A percentile compares a stretch with the other conserved stretches of the same genome.
Conservation (phyloP, 306 rosid species). For the Mucuna pruriens region DNA sequence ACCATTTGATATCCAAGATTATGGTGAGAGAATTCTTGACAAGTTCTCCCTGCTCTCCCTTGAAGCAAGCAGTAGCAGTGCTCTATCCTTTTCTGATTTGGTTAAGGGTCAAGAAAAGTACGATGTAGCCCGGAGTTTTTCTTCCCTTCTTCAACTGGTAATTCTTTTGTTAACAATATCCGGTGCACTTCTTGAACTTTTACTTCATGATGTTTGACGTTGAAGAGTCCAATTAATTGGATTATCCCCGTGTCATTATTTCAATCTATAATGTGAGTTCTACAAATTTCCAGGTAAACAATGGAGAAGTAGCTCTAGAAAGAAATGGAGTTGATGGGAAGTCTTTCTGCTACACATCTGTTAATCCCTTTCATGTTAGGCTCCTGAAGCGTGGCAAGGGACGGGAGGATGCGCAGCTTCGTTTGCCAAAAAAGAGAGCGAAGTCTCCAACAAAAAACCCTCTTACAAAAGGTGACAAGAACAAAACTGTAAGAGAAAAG, state of each 20-base stretch:
- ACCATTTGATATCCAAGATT: slow-evolving; percentile 82
- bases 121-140: slow-evolving; percentile 84
- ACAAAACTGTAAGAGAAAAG: slow-evolving; percentile 40
- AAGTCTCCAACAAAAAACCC: slow-evolving; percentile 61
- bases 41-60: slow-evolving; percentile 67
- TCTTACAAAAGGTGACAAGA: slow-evolving; percentile 38
- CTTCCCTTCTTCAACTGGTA: slow-evolving; percentile 96
- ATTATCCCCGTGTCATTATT: background rate
- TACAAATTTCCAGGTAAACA: slow-evolving; percentile 75
- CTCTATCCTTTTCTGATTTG: slow-evolving; percentile 67
- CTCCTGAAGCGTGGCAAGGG: slow-evolving; percentile 58
- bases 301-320: slow-evolving; percentile 72
- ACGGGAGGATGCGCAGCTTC: slow-evolving; percentile 35
- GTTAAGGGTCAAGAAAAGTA: slow-evolving; percentile 75
- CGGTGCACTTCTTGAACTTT: background rate
- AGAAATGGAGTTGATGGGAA: slow-evolving; percentile 51
- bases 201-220: slow-evolving; percentile 26
- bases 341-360: slow-evolving; percentile 65
- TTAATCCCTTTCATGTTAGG: slow-evolving; percentile 69
- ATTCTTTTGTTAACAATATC: slow-evolving; percentile 23
- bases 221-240: background rate
- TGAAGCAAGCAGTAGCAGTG: slow-evolving; percentile 52
- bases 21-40: slow-evolving; percentile 70
- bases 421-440: slow-evolving; percentile 56
- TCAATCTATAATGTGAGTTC: background rate